Base-by-base conservation (phyloP, 331 rosid species). In the Malus hybrid region DNA sequence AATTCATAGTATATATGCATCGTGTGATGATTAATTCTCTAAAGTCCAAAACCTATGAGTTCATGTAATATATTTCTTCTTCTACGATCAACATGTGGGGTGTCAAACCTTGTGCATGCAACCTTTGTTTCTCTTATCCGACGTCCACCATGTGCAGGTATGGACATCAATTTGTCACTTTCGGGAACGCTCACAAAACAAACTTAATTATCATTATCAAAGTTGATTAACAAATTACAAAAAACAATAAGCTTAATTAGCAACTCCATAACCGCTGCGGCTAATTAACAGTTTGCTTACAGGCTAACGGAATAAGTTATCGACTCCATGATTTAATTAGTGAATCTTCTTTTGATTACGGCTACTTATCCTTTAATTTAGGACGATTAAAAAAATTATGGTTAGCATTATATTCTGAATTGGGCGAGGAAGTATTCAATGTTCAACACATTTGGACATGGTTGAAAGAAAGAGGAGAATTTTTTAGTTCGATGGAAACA, bases 1-100 rank as follows among this genome's bases (percentile, higher is more conserved):
- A 62, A n/a, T 61, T n/a, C 66, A 10, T 6, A 5, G 7, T 50
- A 28, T 70, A 39, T 10, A 14, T 39, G 46, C 46, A 2, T 39
- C 46, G 1, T 3, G 6, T 32, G 72, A 16, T 48, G 32, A 34
- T 33, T 63, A 5, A 20, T 36, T 22, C 66, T 72, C 39, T 52
- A 15, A 72, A 44, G 56, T 36, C 63, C 67, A 62, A 28, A 62
- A 16, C 44, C 36, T 50, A 16, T 50, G 56, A 6, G 56, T 16
- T 50, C 0, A 16, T 50, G 4, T 50, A 50, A 50, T 50, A 50
- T 46, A 74, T 62, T 73, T 28, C 70, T n/a, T 20, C 61, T 74
- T 10, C 63, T 10, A 32, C 1, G 70, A 62, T 6, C n/a, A 10
- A 67, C 78, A 78, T 34, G 80, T 74, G 77, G 82, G 73, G 70